Evolutionary conservation across 495 filamentous ascomycete species (phyloP), one percentile per base, ranked within the genome.

Genomic region (Penicillium verhagenii): DNA sequence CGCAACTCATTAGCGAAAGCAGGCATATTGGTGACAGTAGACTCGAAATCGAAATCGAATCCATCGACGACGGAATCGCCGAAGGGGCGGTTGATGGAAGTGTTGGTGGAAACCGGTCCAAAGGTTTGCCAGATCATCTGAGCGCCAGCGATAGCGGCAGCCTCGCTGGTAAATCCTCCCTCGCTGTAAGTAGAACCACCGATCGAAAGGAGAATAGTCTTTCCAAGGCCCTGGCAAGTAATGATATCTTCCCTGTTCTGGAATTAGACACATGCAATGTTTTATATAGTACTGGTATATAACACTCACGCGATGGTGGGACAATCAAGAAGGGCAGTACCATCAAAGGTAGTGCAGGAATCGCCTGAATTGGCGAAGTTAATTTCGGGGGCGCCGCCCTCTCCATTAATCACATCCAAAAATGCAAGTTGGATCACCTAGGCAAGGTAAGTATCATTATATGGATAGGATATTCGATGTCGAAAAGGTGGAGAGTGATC

Each of bases 21-120:
- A 1, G 68, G 78, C 71, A 81, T 82, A 70, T 82, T 55, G 54
- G 64, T 39, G 43, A 73, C 59, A 58, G 68, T 58, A 44, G 72
- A 69, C 59, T 88, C 85, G 35, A 86, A 80, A 65, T 88, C 85
- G 52, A 88, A 80, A 58, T 91, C 88, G 60, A 90, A 90, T 4
- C 88, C 88, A 60, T 91, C 87, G 39, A 91, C 64, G 23, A 79
- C 71, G 20, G 83, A 79, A n/a, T 79, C 61, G 19, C 84, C 85
- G 53, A 91, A 89, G 4, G 88, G 88, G 31, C 86, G 80, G 16
- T 35, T 35, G 33, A 35, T 35, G 40, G 76, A 72, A 6, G 58
- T 66, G 5, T 63, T 58, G 10, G 61, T 60, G 2, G 43, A 56
- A 4, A 52, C 42, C 11, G 63, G 59, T 5, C 87, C 87, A 62